Percentiles rank a stretch among this genome's conserved stretches.
These are phyloP conservation scores for Suhomyces bokatorum DNA, from an alignment of 1,139 yeast genomes.

Conservation along the genomic window DNA sequence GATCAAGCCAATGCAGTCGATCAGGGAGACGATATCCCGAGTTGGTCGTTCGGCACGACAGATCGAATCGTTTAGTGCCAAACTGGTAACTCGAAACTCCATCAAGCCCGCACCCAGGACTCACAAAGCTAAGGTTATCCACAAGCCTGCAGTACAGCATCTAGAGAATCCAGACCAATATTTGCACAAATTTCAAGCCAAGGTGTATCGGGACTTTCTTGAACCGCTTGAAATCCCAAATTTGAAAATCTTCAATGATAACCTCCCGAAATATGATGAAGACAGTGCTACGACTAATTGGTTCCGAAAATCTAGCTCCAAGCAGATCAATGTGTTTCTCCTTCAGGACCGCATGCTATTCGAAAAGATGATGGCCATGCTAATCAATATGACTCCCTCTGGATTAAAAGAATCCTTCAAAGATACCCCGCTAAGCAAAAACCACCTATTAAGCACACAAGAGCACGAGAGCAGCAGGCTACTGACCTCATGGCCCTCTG, in stretches of 20 bases:
- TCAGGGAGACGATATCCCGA: slow-evolving; percentile 26
- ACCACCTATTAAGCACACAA: slow-evolving; percentile 10
- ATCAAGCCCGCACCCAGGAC: neutral
- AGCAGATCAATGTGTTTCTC: slow-evolving; percentile 24
- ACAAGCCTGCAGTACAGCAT: neutral
- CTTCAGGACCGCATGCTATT: slow-evolving; percentile 32
- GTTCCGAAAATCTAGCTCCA: slow-evolving; percentile 21
- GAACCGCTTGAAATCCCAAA: slow-evolving; percentile 38
- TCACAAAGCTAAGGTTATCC: neutral
- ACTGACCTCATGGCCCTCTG: slow-evolving; percentile 8
- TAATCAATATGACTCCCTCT: slow-evolving; percentile 38
- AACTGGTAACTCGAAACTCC: neutral
- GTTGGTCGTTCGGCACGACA: slow-evolving; percentile 25
- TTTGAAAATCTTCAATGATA: slow-evolving; percentile 33
- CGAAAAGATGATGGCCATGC: slow-evolving; percentile 33
- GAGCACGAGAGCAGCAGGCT: slow-evolving; percentile 7
- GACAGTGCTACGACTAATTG: slow-evolving; percentile 30
- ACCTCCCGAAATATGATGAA: slow-evolving; percentile 24
- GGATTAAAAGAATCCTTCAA: slow-evolving; percentile 21
- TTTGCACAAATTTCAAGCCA: slow-evolving; percentile 20
- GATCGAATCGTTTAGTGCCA: slow-evolving; percentile 17
- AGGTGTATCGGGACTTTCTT: slow-evolving; percentile 37
- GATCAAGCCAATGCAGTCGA: slow-evolving; percentile 18
- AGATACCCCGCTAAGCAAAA: slow-evolving; percentile 7
- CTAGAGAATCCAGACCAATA: slow-evolving; percentile 3